Evolutionary conservation across 2,329 filamentous ascomycete species (phyloP).

Genomic region (Tolypocladium inflatum): DNA sequence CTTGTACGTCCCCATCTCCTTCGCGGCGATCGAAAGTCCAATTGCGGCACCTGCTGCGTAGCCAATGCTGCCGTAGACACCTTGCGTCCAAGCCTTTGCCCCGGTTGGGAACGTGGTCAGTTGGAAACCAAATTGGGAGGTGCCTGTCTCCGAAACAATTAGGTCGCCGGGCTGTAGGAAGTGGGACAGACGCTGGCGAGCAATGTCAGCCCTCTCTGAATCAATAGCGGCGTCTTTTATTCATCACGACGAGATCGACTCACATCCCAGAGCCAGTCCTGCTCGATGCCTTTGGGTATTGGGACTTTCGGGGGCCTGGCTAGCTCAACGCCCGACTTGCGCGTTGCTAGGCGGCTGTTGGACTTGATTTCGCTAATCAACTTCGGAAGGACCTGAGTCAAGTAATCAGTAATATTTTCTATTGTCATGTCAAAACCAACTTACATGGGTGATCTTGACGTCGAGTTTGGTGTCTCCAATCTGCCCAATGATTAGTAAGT

Average conservation of each 20-base stretch:
- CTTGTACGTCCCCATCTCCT: slow-evolving; percentile 7
- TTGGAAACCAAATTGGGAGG: slow-evolving; percentile 8
- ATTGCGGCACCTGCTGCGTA: slow-evolving; percentile 10
- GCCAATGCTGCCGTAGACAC: slow-evolving; percentile 13
- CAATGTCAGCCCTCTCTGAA: background rate
- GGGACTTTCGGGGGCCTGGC: background rate
- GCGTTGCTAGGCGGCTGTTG: background rate
- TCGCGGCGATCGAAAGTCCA: slow-evolving; percentile 10
- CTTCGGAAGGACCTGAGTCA: background rate
- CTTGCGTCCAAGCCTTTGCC: slow-evolving; percentile 9
- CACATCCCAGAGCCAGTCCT: background rate
- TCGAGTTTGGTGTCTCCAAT: background rate
- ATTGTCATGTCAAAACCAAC: background rate
- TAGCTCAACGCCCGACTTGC: background rate
- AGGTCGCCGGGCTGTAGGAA: slow-evolving; percentile 9
- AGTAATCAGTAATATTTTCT: background rate
- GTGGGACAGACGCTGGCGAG: background rate
- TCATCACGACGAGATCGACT: background rate
- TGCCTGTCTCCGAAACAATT: slow-evolving; percentile 12
- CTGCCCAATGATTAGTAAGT: background rate
- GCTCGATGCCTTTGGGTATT: background rate
- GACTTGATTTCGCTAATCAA: background rate
- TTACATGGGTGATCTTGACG: background rate
- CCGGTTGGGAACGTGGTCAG: slow-evolving; percentile 5
- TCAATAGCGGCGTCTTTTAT: background rate